Evolutionary conservation across 495 filamentous ascomycete species (phyloP), one percentile per base, ranked within the genome.

Genomic region (Elaphomyces granulatus): DNA sequence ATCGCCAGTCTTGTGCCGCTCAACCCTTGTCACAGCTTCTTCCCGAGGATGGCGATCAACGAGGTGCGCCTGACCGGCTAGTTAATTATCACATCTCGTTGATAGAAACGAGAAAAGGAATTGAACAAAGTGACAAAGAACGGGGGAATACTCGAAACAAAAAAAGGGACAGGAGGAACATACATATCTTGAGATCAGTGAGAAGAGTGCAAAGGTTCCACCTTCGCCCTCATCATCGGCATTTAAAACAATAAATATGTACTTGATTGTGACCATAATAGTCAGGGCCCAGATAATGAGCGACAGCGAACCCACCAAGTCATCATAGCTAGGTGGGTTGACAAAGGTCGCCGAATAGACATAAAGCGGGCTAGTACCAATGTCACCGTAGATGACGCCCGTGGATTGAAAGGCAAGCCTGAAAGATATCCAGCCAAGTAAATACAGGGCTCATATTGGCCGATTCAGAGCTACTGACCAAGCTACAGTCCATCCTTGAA

Each of bases 221-320:
- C 81, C 81, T 53, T 86, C 80, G 23, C 81, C 81, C 41, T 83
- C 78, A 51, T 84, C 78, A 56, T 86, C 81, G 16, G 80, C 79
- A 17, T 58, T 60, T 15, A 86, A 63, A 19, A 84, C 71, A 47
- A 84, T 74, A 23, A 80, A 54, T 10, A 80, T 60, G 44, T 84
- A 86, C 55, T 86, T 86, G 41, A 84, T 51, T 6, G 71, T 80
- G 10, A 85, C 80, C 62, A 85, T 80, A 35, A 84, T 59, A 15
- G 74, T 79, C 18, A 86, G 55, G 1, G 76, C 68, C 81, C 81
- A 86, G 20, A 85, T 72, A 35, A 86, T 73, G 35, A 86, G 64
- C 3, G 81, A 86, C 0, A 83, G 63, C 0, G 74, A 79, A 3
- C 81, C 77, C 40, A 86, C 55, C 0, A 85, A 64, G 47, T 81